phyloP scores from a whole-genome alignment of 129 eudicot genomes.

The Scalesia atractyloides region DNA sequence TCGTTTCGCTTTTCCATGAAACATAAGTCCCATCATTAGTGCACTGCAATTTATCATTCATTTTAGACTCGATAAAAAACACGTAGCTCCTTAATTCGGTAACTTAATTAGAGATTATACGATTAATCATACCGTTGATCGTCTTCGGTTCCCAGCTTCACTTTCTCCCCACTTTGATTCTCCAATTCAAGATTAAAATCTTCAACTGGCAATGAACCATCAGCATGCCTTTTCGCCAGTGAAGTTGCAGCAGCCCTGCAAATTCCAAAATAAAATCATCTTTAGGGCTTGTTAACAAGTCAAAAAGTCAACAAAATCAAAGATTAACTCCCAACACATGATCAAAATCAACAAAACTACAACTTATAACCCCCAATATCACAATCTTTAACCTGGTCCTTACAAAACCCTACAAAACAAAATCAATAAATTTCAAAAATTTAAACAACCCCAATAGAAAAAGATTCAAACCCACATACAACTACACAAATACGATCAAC shows the following conservation, averaged over 20 bases:
- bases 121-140: slow-evolving; percentile 64
- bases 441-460: neutral
- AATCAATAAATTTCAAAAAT: neutral
- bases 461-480: neutral
- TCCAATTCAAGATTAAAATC: slow-evolving; percentile 89
- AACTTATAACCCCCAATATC: neutral
- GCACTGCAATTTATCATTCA: slow-evolving; percentile 56
- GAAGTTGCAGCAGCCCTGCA: slow-evolving; percentile 84
- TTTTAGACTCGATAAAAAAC: slow-evolving; percentile 6
- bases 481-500: neutral
- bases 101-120: neutral
- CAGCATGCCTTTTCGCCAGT: slow-evolving; percentile 79
- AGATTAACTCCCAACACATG: neutral
- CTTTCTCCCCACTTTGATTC: slow-evolving; percentile 89
- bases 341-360: neutral
- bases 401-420: neutral
- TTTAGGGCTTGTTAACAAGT: slow-evolving; percentile 3
- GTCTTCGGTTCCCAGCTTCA: slow-evolving; percentile 81
- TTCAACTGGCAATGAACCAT: slow-evolving; percentile 81
- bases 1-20: slow-evolving; percentile 78
- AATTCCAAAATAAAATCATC: slow-evolving; percentile 7
- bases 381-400: neutral
- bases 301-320: slow-evolving; percentile 2
- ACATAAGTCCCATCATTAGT: slow-evolving; percentile 96
- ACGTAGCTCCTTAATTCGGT: neutral